phyloP scores from a whole-genome alignment of 345 rosid species.

The Murraya koenigii region DNA sequence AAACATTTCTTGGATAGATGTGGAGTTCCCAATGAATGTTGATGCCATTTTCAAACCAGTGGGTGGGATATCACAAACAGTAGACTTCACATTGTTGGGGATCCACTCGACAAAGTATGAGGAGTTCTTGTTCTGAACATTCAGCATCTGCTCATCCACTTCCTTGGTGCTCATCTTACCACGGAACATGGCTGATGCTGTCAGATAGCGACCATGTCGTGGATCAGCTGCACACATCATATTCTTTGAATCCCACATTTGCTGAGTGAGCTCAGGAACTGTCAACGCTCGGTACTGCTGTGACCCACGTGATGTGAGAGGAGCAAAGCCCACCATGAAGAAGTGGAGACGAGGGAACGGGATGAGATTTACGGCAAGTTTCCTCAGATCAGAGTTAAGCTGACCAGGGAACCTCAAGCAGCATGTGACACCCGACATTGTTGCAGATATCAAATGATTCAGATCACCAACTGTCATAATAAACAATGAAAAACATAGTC shows the following conservation, averaged over 20 bases:
- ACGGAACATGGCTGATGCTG: constrained; percentile 77
- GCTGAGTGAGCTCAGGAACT: constrained; percentile 76
- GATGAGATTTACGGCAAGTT: constrained; percentile 53
- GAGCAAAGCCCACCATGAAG: constrained; percentile 82
- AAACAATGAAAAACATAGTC: not conserved
- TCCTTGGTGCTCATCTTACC: constrained; percentile 84
- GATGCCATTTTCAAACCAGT: constrained; percentile 76
- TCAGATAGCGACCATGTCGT: constrained; percentile 63
- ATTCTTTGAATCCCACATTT: constrained; percentile 82
- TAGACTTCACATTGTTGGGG: constrained; percentile 67
- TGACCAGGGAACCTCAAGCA: constrained; percentile 45
- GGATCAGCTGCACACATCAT: constrained; percentile 90
- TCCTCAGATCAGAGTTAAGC: constrained; percentile 42
- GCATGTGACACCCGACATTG: constrained; percentile 47
- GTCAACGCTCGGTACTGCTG: constrained; percentile 71
- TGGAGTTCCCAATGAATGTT: constrained; percentile 66
- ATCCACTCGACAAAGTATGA: constrained; percentile 47
- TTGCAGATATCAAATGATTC: constrained; percentile 42
- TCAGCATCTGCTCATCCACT: constrained; percentile 52
- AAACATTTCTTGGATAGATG: constrained; percentile 78
- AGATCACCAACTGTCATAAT: constrained; percentile 36
- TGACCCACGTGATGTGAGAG: constrained; percentile 79
- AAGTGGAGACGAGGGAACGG: constrained; percentile 81
- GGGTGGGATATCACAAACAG: constrained; percentile 75
- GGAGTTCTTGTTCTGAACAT: constrained; percentile 46